Base-by-base conservation (phyloP, 2,329 filamentous ascomycete species). In the Xylariaceae sp. region DNA sequence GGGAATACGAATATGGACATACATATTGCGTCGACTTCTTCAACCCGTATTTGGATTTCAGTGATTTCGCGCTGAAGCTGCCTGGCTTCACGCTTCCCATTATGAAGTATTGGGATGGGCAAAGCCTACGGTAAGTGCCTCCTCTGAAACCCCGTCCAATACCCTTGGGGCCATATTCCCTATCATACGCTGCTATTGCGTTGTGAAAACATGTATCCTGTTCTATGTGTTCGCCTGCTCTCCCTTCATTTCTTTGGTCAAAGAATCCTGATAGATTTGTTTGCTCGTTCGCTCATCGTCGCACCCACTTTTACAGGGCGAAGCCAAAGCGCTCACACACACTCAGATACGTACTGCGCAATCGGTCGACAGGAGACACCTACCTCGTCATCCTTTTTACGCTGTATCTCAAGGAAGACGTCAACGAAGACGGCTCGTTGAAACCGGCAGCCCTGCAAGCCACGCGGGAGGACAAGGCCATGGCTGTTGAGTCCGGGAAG, bases 301-400 rank as follows among this genome's bases (percentile, higher is more conserved):
- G 66, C 42, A 62, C 31, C 37, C 38, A 38, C 29, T 44, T 11
- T 11, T 26, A 11, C 22, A 26, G 22, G 22, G 6, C 22, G 56
- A 56, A 51, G 39, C 59, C 50, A 55, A 76, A 79, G 61, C 87
- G 86, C 73, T 85, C 87, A 71, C 87, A 94, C 68, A 76, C 82
- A 53, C 78, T 94, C 68, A 90, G 90, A 76, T 96, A 97, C 66
- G 88, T 94, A 44, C 76, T 97, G 59, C 91, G 90, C 60, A 87
- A 96, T 64, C 80, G 79, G 46, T 65, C 72, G 17, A 91, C 87
- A 0, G 78, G 78, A 36, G 77, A 87, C 26, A 76, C 87, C 13
- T 87, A 95, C 54, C 79, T 95, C 22, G 87, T 91, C 34, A 72
- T 97, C 13, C 66, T 89, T 4, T 91, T 97, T 61, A 85, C 83